phyloP scores from a whole-genome alignment of 2,329 filamentous ascomycete species.

The Pseudogymnoascus sp. region DNA sequence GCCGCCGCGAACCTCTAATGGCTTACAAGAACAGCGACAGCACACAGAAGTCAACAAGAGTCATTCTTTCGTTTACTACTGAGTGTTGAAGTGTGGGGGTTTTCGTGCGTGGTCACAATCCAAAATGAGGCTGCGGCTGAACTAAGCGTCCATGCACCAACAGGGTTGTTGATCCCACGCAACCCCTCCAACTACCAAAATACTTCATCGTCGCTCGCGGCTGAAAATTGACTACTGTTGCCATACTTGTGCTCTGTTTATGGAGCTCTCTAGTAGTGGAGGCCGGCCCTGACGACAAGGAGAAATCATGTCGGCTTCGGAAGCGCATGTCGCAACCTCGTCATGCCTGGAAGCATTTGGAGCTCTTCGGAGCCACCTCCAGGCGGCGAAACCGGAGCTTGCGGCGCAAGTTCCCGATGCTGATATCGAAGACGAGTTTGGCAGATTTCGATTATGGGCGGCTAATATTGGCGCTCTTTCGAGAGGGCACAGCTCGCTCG shows the following conservation, averaged over 20 bases:
- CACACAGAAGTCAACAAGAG: background rate
- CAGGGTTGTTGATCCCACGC: background rate
- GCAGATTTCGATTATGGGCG: constrained; percentile 11
- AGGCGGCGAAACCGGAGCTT: background rate
- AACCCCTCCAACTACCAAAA: background rate
- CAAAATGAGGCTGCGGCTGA: constrained; percentile 4
- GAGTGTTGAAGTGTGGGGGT: background rate
- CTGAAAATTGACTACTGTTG: background rate
- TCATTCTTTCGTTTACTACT: background rate
- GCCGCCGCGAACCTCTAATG: background rate
- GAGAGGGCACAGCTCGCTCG: constrained; percentile 10
- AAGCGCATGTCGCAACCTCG: background rate
- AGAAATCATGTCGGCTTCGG: background rate
- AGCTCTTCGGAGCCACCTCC: background rate
- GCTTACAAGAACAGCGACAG: background rate
- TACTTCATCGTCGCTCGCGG: background rate
- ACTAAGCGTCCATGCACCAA: background rate
- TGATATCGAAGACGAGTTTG: constrained; percentile 10
- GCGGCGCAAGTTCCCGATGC: background rate
- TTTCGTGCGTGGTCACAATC: background rate
- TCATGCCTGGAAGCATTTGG: constrained; percentile 1
- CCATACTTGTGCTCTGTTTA: background rate
- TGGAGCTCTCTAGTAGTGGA: background rate
- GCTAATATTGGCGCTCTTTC: constrained; percentile 10
- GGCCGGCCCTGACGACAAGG: background rate